Base-by-base conservation (phyloP, 2,329 filamentous ascomycete species). In the Fusarium virguliforme region DNA sequence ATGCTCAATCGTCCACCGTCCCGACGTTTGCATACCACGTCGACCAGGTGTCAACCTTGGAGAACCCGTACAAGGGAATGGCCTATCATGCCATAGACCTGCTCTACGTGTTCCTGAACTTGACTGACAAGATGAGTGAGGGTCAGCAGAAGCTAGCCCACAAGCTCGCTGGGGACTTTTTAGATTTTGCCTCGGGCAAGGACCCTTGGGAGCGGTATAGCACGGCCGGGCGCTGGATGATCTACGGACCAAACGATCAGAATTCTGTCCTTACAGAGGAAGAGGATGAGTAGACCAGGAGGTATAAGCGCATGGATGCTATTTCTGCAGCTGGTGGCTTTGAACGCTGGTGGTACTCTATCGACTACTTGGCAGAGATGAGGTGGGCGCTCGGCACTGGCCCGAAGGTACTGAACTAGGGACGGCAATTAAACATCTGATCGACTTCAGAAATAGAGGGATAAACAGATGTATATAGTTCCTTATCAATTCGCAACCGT, bases 11-110 rank as follows among this genome's bases (percentile, higher is more conserved):
- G 1, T 71, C 62, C 9, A 3, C 48, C 1, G 32, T 64, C 28
- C 59, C 60, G 9, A 67, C 66, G 2, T 69, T 64, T 9, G 55
- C 60, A 1, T 71, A 67, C 4, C 68, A 71, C 15, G 63, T 71
- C 6, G 65, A 71, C 6, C 62, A 71, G 32, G 32, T 55, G 10
- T 70, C 55, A 43, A 50, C 66, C 1, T 60, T 59, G 22, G 66
- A 71, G 2, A 59, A 56, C 28, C 32, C 35, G 2, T 54, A 62
- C n/a, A 69, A 66, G 10, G 66, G 66, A 7, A 22, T 61, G 7
- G 62, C 68, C 0, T 69, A 71, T 7, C 68, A 71, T 1, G 66
- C 51, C 6, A 13, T 71, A 3, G 68, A 69, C 6, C 4, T 71
- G 10, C 22, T 67, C 0, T 71, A 69, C 13, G 7, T 69, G 2